A percentile compares a stretch with the other conserved stretches of the same genome.
phyloP scores from a whole-genome alignment of 148 eudicot species.

The Heliosperma pusillum region DNA sequence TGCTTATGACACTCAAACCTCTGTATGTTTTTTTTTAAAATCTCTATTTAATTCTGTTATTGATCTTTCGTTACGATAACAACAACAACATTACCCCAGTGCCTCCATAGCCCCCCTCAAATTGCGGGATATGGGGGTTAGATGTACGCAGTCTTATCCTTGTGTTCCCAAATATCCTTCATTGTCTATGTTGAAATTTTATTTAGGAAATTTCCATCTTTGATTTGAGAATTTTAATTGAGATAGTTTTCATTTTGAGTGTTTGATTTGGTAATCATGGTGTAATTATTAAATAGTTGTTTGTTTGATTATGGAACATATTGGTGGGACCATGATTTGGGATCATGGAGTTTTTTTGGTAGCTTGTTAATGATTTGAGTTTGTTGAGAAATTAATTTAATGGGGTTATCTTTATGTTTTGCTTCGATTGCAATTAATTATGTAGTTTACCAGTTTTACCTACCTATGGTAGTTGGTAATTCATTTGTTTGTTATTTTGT shows the following conservation, averaged over 20 bases:
- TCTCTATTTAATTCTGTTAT: neutral
- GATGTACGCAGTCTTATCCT: no score
- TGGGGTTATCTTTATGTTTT: constrained; percentile 16
- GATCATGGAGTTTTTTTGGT: constrained; percentile 11
- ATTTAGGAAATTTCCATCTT: neutral
- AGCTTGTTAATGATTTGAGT: constrained; percentile 8
- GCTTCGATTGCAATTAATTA: constrained; percentile 19
- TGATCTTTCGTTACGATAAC: neutral
- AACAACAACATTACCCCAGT: neutral
- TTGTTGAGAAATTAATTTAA: constrained; percentile 21
- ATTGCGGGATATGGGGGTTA: neutral
- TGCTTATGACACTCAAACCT: constrained; percentile 62
- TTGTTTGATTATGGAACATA: constrained; percentile 4
- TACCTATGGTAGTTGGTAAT: constrained; percentile 11
- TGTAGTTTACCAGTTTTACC: constrained; percentile 6
- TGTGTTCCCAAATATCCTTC: no score
- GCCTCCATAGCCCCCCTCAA: neutral
- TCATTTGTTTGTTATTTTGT: neutral
- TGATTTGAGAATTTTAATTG: neutral
- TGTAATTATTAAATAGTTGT: neutral
- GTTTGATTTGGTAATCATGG: neutral
- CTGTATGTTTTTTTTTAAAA: constrained; percentile 43
- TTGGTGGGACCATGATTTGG: constrained; percentile 8
- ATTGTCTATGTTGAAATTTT: neutral
- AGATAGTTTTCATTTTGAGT: neutral